Conservation (phyloP, 2,329 filamentous ascomycete genomes). For the Alternaria hordeiaustralica region DNA sequence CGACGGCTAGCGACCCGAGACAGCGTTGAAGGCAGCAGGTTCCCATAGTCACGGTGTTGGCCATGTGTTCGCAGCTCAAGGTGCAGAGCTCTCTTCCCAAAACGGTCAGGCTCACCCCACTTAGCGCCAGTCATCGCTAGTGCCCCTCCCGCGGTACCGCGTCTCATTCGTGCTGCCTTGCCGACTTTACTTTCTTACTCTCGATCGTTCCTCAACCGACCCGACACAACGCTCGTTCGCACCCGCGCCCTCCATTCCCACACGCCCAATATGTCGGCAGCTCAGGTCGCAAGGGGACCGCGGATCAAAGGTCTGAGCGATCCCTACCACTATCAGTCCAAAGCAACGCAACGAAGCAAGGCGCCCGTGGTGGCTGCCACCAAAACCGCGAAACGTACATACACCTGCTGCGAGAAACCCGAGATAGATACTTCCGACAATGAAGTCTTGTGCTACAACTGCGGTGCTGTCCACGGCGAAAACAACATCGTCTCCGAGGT, state of each 20-base stretch:
- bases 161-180: conserved; percentile 17
- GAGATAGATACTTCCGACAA: conserved; percentile 32
- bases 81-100: conserved; percentile 9
- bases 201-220: conserved; percentile 1
- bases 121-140: conserved; percentile 6
- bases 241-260: not conserved
- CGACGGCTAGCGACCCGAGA: not conserved
- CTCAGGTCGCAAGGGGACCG: conserved; percentile 22
- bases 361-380: conserved; percentile 25
- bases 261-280: conserved; percentile 25
- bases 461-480: conserved; percentile 83
- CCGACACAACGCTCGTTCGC: not conserved
- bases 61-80: conserved; percentile 10
- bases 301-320: conserved; percentile 38
- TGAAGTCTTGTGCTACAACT: conserved; percentile 68
- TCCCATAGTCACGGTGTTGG: not conserved
- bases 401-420: conserved; percentile 38
- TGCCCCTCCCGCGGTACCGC: conserved; percentile 17
- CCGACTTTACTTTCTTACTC: conserved; percentile 9
- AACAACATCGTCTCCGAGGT: conserved; percentile 92
- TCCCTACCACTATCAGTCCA: conserved; percentile 23
- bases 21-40: not conserved
- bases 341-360: conserved; percentile 27
- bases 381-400: conserved; percentile 19
- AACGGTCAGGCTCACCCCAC: not conserved